Conservation (phyloP, 2,329 filamentous ascomycete genomes). For the Colletotrichum karsti region DNA sequence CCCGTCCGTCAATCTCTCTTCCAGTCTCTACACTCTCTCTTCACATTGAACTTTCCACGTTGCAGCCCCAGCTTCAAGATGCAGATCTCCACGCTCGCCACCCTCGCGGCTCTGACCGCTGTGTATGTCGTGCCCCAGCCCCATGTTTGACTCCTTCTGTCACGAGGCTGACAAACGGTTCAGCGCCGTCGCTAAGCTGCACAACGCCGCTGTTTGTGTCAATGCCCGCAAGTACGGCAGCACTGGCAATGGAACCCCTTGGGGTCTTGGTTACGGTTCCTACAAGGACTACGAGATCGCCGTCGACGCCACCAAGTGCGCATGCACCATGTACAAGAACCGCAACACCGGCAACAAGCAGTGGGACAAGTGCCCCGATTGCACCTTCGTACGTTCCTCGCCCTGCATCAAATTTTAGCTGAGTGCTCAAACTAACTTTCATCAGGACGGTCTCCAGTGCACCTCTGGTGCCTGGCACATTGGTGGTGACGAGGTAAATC, state of each 20-base stretch:
- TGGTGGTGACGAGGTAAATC: conserved; percentile 26
- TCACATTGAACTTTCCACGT: background rate
- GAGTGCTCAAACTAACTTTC: background rate
- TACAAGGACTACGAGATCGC: conserved; percentile 18
- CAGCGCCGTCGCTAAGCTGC: conserved; percentile 10
- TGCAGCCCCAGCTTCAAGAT: background rate
- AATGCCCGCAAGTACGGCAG: background rate
- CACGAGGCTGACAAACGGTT: background rate
- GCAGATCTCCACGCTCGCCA: conserved; percentile 7
- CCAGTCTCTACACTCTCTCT: background rate
- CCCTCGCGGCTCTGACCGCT: background rate
- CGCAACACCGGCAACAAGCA: conserved; percentile 31
- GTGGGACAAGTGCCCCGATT: conserved; percentile 30
- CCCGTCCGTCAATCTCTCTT: background rate
- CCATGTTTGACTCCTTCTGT: background rate
- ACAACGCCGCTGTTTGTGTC: conserved; percentile 14
- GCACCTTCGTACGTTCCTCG: background rate
- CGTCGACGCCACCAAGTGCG: conserved; percentile 19
- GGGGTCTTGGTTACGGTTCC: conserved; percentile 11
- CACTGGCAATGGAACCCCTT: conserved; percentile 17
- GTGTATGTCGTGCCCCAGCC: background rate
- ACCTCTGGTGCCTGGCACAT: conserved; percentile 23
- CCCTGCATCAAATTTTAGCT: background rate
- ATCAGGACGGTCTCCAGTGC: conserved; percentile 22
- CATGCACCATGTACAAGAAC: conserved; percentile 21